Conservation (phyloP, 768 basidiomycete genomes). For the Boletus rufocinnamomeus region DNA sequence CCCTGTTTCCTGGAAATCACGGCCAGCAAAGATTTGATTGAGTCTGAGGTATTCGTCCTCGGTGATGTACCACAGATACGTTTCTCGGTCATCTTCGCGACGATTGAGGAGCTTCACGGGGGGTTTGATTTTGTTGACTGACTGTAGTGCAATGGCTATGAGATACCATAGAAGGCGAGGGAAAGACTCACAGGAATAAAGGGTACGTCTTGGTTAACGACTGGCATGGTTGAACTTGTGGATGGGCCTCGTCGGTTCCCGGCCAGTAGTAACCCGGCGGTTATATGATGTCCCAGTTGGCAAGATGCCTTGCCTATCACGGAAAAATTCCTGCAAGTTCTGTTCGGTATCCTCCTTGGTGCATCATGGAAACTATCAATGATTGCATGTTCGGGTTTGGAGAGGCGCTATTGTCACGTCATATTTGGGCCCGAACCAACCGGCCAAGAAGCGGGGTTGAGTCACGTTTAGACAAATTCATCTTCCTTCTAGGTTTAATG, state of each 20-base stretch:
- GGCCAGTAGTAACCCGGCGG: too few relatives aligned
- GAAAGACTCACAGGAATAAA: slow-evolving; percentile 9
- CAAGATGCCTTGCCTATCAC: not conserved
- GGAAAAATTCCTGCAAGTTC: not conserved
- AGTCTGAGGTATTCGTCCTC: too few relatives aligned
- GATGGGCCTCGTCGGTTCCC: not conserved
- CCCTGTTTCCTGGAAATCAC: too few relatives aligned
- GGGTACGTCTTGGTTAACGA: slow-evolving; percentile 9
- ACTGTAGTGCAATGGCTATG: not conserved
- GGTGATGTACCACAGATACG: too few relatives aligned
- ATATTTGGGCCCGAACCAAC: too few relatives aligned
- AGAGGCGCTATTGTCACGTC: too few relatives aligned
- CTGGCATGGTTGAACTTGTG: slow-evolving; percentile 2
- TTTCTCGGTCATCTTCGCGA: too few relatives aligned
- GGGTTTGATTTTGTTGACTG: slow-evolving; percentile 10
- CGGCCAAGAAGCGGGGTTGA: too few relatives aligned
- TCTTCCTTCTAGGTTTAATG: not conserved
- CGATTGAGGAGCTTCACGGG: too few relatives aligned
- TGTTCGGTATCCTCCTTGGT: not conserved
- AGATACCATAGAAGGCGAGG: not conserved
- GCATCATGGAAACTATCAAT: too few relatives aligned
- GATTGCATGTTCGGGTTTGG: too few relatives aligned
- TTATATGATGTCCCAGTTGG: not conserved
- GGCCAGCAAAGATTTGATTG: too few relatives aligned
- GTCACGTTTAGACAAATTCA: not conserved